phyloP scores from a whole-genome alignment of 192 early-diverging fungal species.

The Coemansia sp. region DNA sequence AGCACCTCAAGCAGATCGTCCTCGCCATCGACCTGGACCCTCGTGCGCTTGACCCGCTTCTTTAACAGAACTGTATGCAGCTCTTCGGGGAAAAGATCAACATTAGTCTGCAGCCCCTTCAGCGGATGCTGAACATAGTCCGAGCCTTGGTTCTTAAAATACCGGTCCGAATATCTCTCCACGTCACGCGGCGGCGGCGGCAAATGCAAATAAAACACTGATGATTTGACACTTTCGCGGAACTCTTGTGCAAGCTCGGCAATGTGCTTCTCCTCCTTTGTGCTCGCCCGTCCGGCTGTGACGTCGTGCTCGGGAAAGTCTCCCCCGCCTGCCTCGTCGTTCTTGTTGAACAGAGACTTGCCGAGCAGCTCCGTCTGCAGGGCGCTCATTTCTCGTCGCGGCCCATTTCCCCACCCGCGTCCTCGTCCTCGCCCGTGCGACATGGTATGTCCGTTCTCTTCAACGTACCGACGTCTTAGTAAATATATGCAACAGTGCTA shows the following conservation, averaged over 20 bases:
- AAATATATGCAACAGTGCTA: background rate
- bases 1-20: constrained; percentile 30
- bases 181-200: constrained; percentile 43
- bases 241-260: constrained; percentile 30
- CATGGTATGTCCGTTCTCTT: constrained; percentile 6
- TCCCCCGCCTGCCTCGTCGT: constrained; percentile 5
- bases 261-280: constrained; percentile 40
- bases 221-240: constrained; percentile 22
- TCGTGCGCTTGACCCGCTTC: constrained; percentile 34
- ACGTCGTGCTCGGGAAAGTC: constrained; percentile 37
- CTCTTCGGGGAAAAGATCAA: constrained; percentile 50
- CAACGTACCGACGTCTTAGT: background rate
- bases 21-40: constrained; percentile 10
- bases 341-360: constrained; percentile 23
- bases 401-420: constrained; percentile 41
- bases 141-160: constrained; percentile 10
- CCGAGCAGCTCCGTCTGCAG: constrained; percentile 51
- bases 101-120: constrained; percentile 36
- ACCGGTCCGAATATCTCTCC: constrained; percentile 55
- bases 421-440: constrained; percentile 46
- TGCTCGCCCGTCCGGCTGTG: constrained; percentile 8
- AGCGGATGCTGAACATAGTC: constrained; percentile 24
- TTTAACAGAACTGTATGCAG: constrained; percentile 35
- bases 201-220: constrained; percentile 44
- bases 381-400: constrained; percentile 38